phyloP scores from a whole-genome alignment of 495 filamentous ascomycete species.

The Trichoderma virens region DNA sequence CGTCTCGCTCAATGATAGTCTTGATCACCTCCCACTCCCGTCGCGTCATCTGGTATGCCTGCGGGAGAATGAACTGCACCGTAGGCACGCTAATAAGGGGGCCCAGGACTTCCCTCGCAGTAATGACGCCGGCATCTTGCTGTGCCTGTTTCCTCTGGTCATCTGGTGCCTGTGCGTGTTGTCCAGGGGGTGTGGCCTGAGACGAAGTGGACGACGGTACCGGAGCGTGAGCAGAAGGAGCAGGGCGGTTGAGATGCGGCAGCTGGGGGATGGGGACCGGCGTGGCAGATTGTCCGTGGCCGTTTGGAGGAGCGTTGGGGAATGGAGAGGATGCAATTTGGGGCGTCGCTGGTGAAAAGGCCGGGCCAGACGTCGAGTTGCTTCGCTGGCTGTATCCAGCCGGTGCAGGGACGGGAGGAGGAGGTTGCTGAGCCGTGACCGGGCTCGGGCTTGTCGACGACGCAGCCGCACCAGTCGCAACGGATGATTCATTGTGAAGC shows the following conservation, averaged over 20 bases:
- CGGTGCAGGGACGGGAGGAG: constrained; percentile 18
- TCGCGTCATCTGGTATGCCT: constrained; percentile 53
- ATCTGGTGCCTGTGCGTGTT: constrained; percentile 14
- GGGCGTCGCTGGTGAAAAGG: constrained; percentile 42
- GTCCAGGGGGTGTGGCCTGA: constrained; percentile 14
- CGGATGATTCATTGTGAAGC: constrained; percentile 25
- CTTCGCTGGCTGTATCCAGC: constrained; percentile 18
- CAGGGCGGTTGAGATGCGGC: constrained; percentile 25
- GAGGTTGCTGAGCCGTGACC: constrained; percentile 11
- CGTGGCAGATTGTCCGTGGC: neutral
- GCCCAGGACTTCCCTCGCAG: constrained; percentile 52
- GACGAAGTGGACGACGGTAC: constrained; percentile 2
- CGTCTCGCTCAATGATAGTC: constrained; percentile 48
- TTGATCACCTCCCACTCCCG: constrained; percentile 58
- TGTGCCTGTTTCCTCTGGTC: constrained; percentile 24
- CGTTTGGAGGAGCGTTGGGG: constrained; percentile 9
- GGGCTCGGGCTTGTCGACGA: constrained; percentile 22
- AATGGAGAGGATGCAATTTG: constrained; percentile 27
- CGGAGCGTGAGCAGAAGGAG: constrained; percentile 11
- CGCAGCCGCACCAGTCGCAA: constrained; percentile 9
- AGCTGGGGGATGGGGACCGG: constrained; percentile 13
- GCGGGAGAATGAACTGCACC: constrained; percentile 57
- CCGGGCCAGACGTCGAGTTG: constrained; percentile 33
- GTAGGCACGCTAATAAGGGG: constrained; percentile 51
- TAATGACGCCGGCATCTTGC: constrained; percentile 12